phyloP scores from a whole-genome alignment of 1,284 basidiomycete genomes.

The Puccinia triticina region DNA sequence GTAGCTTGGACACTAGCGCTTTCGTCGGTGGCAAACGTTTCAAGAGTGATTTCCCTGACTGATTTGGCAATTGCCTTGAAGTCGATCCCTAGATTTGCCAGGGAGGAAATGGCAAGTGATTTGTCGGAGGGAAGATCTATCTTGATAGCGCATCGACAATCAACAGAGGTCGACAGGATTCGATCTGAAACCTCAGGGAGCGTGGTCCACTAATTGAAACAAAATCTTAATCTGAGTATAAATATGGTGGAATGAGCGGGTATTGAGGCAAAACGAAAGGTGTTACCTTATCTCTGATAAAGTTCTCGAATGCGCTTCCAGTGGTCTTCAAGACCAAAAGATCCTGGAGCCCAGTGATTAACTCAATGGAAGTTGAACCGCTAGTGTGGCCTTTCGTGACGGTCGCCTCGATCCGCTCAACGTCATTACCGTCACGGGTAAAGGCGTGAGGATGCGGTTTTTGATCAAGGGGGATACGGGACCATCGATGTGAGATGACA shows the following conservation, averaged over 20 bases:
- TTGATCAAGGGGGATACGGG: conserved; percentile 70
- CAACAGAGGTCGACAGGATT: conserved; percentile 59
- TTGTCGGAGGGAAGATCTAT: conserved; percentile 68
- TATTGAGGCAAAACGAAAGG: background rate
- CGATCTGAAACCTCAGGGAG: conserved; percentile 57
- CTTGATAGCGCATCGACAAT: conserved; percentile 61
- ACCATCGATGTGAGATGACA: conserved; percentile 82
- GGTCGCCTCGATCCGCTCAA: conserved; percentile 68
- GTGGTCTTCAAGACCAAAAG: conserved; percentile 86
- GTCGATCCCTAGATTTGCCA: conserved; percentile 55
- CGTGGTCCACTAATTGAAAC: conserved; percentile 36
- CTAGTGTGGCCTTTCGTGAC: conserved; percentile 67
- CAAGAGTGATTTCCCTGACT: conserved; percentile 72
- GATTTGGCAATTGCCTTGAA: conserved; percentile 63
- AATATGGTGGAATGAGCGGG: background rate
- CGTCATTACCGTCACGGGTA: conserved; percentile 86
- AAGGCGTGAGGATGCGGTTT: conserved; percentile 77
- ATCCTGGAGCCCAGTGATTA: conserved; percentile 74
- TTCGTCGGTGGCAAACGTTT: conserved; percentile 81
- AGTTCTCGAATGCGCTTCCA: conserved; percentile 82
- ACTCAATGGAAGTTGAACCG: conserved; percentile 64
- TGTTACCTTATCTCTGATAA: conserved; percentile 72
- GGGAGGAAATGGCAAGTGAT: conserved; percentile 58
- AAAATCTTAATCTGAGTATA: conserved; percentile 65
- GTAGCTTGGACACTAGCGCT: conserved; percentile 90